Base-by-base conservation (phyloP, 768 basidiomycete species). In the Amanita inopinata region DNA sequence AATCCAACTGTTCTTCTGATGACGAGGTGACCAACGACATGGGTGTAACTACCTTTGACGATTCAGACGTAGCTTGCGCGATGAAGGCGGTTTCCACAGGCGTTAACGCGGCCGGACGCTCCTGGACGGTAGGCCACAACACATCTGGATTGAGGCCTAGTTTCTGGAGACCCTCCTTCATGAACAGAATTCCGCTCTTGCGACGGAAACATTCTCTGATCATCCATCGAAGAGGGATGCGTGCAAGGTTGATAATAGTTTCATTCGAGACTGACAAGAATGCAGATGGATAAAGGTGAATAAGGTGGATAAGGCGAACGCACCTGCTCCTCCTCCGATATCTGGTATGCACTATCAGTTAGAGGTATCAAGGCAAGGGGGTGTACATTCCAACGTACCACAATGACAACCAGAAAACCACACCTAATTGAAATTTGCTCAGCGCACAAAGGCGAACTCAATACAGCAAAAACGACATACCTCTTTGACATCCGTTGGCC, bases 151-250 rank as follows among this genome's bases (percentile, higher is more conserved):
- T 56, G 40, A 68, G 44, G 9, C 66, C 61, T 11, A 67, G 57
- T 14, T 55, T 43, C 6, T 50, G 46, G 40, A 71, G 58, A 42
- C 51, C 49, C 14, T 54, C 53, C 0, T 54, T 47, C 11, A 65
- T 50, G 53, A 74, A 73, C 33, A 70, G 53, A 28, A 76, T 72
- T 1, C 71, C 70, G 2, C 66, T 62, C 0, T 69, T 49, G 2
- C 62, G 42, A 18, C 58, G 55, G 60, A 76, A 70, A 49, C 64
- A 68, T 46, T 78, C 66, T 39, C 76, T 69, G 46, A 78, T 56
- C 74, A 78, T 76, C 76, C 77, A 73, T 3, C 63, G 59, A 2
- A 73, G 56, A 0, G 69, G 51, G 12, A 70, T 64, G 34, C 62
- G 60, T 1, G 68, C 59, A 4, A 73, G 61, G 7, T 54, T 57